Base-by-base conservation (phyloP, 306 rosid species). In the Gastrolobium villosum region DNA sequence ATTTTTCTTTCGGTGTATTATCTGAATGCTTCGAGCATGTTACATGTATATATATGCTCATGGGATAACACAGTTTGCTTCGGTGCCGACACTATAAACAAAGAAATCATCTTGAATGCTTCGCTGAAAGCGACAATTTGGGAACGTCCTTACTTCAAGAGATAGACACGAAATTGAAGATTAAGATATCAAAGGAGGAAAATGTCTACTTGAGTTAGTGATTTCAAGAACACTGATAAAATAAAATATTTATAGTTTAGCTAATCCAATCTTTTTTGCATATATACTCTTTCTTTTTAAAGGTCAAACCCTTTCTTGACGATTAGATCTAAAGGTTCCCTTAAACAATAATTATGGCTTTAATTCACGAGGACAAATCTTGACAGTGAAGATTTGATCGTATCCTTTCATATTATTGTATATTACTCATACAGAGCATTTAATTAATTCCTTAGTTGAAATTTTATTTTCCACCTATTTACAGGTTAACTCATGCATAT, bases 311-410 rank as follows among this genome's bases (percentile, higher is more conserved):
- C 39, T 43, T 50, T 32, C 49, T 54, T 32, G 6, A 45, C 39
- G 62, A 41, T 56, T 68, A 45, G 6, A 10, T 15, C 2, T 15
- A 8, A 72, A 28, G 40, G 14, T 15, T n/a, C 4, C 14, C 82
- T 57, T 69, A 5, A 62, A 46, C 77, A 34, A 69, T 48, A 78
- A 69, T 57, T 28, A 46, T 35, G 63, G 63, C 76, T 68, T 78
- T 46, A 34, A 45, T 35, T 78, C 20, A 46, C 30, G 7, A 35
- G 20, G 63, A 35, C 63, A 8, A 1, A 69, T 69, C 76, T 78
- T 78, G 44, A 57, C 4, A 20, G 10, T 44, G 10, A 55, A 55
- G 68, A 55, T 66, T 67, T 43, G 32, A 50, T 15, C 32, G n/a
- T 69, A 15, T 48, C 60, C 41, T 69, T 49, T 49, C 53, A 46